Conservation (phyloP, 2,329 filamentous ascomycete species). For the Phaeosphaeria sp. region DNA sequence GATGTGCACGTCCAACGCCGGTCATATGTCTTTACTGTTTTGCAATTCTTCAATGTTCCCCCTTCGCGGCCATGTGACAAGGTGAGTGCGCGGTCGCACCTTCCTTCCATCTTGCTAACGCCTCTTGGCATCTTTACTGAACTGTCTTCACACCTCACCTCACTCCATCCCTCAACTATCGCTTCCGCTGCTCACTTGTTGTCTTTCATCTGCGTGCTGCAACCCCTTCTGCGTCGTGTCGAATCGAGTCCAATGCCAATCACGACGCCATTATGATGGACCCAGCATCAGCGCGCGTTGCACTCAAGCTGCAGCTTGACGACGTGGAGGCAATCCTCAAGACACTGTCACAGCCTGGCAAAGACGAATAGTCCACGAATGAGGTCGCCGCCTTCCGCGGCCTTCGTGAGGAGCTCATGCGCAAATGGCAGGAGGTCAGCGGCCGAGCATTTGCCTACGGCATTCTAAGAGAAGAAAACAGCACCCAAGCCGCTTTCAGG, state of each 20-base stretch:
- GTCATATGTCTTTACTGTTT: no score
- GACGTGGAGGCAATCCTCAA: slow-evolving; percentile 16
- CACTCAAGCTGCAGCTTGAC: slow-evolving; percentile 17
- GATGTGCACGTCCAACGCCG: background rate
- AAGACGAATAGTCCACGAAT: background rate
- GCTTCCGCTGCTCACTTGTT: background rate
- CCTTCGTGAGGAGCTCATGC: slow-evolving; percentile 10
- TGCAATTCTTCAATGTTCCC: no score
- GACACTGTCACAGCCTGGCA: background rate
- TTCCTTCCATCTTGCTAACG: background rate
- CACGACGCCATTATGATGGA: slow-evolving; percentile 8
- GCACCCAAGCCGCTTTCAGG: slow-evolving; percentile 2
- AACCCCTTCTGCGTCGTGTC: background rate
- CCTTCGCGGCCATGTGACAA: no score
- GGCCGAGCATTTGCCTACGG: slow-evolving; percentile 10
- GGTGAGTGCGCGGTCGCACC: no score
- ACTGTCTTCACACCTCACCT: background rate
- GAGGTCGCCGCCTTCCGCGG: slow-evolving; percentile 8
- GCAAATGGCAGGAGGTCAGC: slow-evolving; percentile 9
- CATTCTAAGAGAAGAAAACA: slow-evolving; percentile 12
- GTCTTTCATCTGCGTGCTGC: background rate
- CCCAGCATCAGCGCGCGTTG: slow-evolving; percentile 8
- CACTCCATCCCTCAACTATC: no score
- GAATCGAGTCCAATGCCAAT: background rate
- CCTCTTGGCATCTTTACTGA: background rate